Percentiles rank a stretch among this genome's conserved stretches.
Conservation (phyloP, 176 grass and related monocot species). For the Secale cereale region DNA sequence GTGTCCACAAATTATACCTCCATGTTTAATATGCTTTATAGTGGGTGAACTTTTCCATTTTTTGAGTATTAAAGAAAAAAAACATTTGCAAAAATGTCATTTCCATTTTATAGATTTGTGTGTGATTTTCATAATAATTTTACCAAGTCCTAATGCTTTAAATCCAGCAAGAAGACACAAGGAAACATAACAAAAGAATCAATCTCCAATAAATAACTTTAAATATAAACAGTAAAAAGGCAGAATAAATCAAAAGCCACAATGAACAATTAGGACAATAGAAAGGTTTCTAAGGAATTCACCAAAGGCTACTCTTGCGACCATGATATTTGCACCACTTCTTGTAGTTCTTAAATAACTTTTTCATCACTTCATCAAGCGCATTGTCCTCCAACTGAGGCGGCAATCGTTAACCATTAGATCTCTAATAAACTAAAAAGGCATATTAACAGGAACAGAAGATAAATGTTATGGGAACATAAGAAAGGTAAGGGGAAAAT, state of each 20-base stretch:
- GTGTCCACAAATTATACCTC: not conserved
- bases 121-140: not conserved
- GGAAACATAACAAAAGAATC: not conserved
- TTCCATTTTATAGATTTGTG: not conserved
- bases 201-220: not conserved
- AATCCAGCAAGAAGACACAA: not conserved
- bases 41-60: not conserved
- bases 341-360: constrained; percentile 95
- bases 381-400: constrained; percentile 74
- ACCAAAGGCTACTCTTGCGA: constrained; percentile 94
- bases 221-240: not conserved
- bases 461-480: not conserved
- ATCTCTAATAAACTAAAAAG: constrained; percentile 23
- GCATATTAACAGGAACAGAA: not conserved
- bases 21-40: constrained; percentile 6
- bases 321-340: constrained; percentile 85
- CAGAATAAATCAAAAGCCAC: not conserved
- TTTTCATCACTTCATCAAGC: constrained; percentile 81
- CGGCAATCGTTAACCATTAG: constrained; percentile 10
- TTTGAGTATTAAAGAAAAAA: not conserved
- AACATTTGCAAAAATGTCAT: not conserved
- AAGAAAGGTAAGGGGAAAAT: constrained; percentile 12
- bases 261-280: constrained; percentile 16
- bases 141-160: not conserved
- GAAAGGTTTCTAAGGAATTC: constrained; percentile 7